Evolutionary conservation across 805 yeast species (phyloP).

Genomic region (Kregervanrija delftensis): DNA sequence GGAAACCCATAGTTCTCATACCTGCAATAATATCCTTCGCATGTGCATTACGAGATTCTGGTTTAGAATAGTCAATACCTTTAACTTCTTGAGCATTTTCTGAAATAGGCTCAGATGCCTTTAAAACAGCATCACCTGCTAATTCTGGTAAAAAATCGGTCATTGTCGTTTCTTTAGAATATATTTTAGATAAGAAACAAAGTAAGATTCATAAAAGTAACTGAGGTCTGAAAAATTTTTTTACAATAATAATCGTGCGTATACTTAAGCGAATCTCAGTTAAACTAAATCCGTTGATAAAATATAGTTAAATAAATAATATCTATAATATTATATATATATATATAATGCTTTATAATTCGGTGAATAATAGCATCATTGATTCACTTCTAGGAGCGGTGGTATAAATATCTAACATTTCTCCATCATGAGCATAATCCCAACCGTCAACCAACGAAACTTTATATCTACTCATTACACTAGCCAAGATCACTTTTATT

Average conservation of each 20-base stretch:
- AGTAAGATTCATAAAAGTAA: no score
- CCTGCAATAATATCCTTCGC: conserved; percentile 74
- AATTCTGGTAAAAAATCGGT: conserved; percentile 48
- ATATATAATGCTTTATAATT: conserved; percentile 4
- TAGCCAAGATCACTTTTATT: conserved; percentile 51
- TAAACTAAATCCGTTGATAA: no score
- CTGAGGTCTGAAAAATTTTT: no score
- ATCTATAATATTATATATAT: background rate
- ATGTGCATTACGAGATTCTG: conserved; percentile 64
- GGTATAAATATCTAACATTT: conserved; percentile 27
- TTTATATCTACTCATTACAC: conserved; percentile 42
- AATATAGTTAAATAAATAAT: background rate
- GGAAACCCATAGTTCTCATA: conserved; percentile 96
- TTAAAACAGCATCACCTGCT: conserved; percentile 88
- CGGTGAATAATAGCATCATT: conserved; percentile 13
- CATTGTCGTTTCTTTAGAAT: conserved; percentile 7
- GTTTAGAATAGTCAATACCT: conserved; percentile 85
- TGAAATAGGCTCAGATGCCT: conserved; percentile 81
- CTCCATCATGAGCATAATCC: conserved; percentile 18
- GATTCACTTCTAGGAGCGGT: conserved; percentile 21
- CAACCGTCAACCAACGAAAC: conserved; percentile 18
- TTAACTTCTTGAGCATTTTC: conserved; percentile 68
- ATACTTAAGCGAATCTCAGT: no score
- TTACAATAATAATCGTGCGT: no score
- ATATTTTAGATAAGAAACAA: no score